Evolutionary conservation across 148 eudicot species (phyloP).

Genomic region (Rhododendron mucronatum): DNA sequence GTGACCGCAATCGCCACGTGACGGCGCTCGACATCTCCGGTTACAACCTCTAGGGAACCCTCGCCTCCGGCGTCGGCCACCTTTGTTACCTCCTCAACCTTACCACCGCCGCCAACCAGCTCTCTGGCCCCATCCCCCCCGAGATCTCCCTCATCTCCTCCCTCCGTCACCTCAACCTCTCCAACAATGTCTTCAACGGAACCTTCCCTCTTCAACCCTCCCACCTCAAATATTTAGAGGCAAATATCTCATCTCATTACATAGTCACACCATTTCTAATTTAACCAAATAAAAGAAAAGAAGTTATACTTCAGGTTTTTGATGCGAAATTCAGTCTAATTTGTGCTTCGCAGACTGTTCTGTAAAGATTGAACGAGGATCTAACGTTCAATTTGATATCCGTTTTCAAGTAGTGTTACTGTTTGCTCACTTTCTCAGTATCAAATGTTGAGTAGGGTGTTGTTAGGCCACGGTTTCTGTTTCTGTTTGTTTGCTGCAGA

Average conservation of each 20-base stretch:
- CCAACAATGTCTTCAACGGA: slow-evolving; percentile 65
- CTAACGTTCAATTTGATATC: neutral
- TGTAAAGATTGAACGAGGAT: neutral
- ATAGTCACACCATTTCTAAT: neutral
- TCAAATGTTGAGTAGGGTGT: neutral
- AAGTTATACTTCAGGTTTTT: too few species aligned
- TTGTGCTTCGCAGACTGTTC: too few species aligned
- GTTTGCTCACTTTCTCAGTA: neutral
- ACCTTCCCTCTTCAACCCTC: slow-evolving; percentile 41
- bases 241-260: neutral
- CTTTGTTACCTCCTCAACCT: slow-evolving; percentile 8
- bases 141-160: too few species aligned
- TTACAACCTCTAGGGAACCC: slow-evolving; percentile 53
- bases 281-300: neutral
- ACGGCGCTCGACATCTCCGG: slow-evolving; percentile 48
- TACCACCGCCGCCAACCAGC: too few species aligned
- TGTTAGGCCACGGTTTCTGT: neutral
- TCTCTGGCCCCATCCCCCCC: too few species aligned
- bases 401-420: too few species aligned
- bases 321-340: too few species aligned
- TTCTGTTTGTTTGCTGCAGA: neutral
- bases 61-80: slow-evolving; percentile 49
- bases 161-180: slow-evolving; percentile 27
- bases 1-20: slow-evolving; percentile 42
- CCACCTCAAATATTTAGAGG: slow-evolving; percentile 12